phyloP scores from a whole-genome alignment of 2,329 filamentous ascomycete genomes.

The Verticillium klebahnii region DNA sequence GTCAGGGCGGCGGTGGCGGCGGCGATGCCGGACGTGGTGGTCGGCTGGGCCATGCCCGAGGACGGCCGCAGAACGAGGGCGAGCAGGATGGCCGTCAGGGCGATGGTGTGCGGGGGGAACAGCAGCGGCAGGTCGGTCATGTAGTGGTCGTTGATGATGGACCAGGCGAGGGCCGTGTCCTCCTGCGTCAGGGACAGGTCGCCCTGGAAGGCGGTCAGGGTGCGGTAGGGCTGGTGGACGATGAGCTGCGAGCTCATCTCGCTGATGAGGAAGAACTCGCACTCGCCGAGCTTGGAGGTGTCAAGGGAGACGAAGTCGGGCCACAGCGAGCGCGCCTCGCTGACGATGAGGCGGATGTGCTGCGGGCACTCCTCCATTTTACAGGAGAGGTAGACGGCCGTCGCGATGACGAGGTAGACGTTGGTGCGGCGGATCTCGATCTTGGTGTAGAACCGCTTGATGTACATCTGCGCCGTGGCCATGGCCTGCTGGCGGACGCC shows the following conservation, averaged over 20 bases:
- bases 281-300: constrained; percentile 82
- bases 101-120: constrained; percentile 80
- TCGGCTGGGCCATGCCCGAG: constrained; percentile 22
- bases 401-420: constrained; percentile 88
- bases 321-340: constrained; percentile 82
- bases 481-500: constrained; percentile 85
- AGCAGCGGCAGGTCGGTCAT: constrained; percentile 87
- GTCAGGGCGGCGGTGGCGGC: constrained; percentile 44
- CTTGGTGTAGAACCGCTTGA: constrained; percentile 88
- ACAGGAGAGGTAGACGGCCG: constrained; percentile 88
- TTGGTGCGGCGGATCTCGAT: constrained; percentile 92
- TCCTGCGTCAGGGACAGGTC: constrained; percentile 71
- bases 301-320: constrained; percentile 73
- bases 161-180: constrained; percentile 72
- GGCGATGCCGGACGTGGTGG: constrained; percentile 37
- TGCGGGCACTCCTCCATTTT: constrained; percentile 98
- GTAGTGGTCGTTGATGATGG: constrained; percentile 87
- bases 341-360: constrained; percentile 86
- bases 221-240: constrained; percentile 85
- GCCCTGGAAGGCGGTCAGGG: constrained; percentile 64
- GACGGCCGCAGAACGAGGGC: constrained; percentile 76
- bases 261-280: constrained; percentile 87
- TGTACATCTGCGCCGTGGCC: constrained; percentile 90
- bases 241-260: constrained; percentile 89
- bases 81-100: constrained; percentile 80